Evolutionary conservation across 2,329 filamentous ascomycete species (phyloP).

Genomic region (Trichoderma hamatum): DNA sequence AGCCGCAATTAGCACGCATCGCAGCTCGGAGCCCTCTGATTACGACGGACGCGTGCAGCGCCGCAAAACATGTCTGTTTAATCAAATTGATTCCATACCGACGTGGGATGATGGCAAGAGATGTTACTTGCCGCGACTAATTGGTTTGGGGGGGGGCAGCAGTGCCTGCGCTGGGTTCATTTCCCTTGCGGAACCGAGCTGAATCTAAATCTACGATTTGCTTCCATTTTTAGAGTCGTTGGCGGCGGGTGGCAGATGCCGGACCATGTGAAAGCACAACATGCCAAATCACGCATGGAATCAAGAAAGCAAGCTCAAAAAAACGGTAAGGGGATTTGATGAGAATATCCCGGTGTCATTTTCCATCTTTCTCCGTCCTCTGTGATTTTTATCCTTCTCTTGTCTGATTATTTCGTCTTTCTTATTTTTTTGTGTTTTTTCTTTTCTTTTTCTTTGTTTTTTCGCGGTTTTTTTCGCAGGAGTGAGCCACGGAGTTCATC

Average conservation of each 20-base stretch:
- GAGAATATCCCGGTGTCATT: not conserved
- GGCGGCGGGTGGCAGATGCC: not conserved
- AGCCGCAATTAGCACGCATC: conserved; percentile 1
- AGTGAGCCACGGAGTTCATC: not conserved
- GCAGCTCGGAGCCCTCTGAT: not conserved
- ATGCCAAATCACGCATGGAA: not conserved
- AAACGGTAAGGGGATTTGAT: not conserved
- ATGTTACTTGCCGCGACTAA: not conserved
- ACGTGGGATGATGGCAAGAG: not conserved
- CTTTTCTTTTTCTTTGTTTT: not conserved
- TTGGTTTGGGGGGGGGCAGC: not conserved
- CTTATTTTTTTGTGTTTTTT: not conserved
- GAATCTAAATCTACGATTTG: conserved; percentile 1
- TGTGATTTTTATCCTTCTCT: not conserved
- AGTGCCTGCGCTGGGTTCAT: not conserved
- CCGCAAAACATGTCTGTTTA: not conserved
- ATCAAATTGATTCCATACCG: not conserved
- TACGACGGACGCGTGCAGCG: not conserved
- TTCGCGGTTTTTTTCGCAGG: not conserved
- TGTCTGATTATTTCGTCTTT: not conserved
- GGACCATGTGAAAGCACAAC: not conserved
- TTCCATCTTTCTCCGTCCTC: not conserved
- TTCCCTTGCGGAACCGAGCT: not conserved
- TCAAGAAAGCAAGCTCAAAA: not conserved
- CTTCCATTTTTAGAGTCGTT: not conserved